These are phyloP conservation scores for Pleurotus djamor DNA, from an alignment of 768 basidiomycete species.

Conservation along the genomic window DNA sequence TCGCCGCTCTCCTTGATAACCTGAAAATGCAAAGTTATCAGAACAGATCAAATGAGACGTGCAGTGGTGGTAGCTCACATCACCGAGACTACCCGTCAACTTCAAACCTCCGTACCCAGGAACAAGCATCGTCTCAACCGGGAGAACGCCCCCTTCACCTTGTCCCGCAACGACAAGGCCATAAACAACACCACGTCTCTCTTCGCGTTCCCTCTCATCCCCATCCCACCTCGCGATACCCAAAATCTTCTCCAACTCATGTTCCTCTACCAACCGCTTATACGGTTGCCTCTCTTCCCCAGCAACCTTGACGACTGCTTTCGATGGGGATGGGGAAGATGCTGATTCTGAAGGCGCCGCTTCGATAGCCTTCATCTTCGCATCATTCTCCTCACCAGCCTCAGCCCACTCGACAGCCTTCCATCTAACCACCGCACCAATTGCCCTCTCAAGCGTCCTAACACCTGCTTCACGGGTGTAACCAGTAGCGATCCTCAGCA, in stretches of 20 bases:
- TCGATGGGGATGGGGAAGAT: neutral
- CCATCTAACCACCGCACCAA: constrained; percentile 84
- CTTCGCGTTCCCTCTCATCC: constrained; percentile 76
- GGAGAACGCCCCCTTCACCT: constrained; percentile 82
- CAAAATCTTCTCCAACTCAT: constrained; percentile 81
- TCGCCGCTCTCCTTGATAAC: constrained; percentile 93
- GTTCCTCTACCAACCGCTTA: constrained; percentile 54
- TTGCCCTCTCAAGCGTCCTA: constrained; percentile 82
- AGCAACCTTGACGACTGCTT: constrained; percentile 15
- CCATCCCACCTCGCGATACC: constrained; percentile 80
- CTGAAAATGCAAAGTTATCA: constrained; percentile 21
- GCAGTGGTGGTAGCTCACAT: constrained; percentile 36
- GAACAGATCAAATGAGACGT: neutral
- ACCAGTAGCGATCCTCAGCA: constrained; percentile 70
- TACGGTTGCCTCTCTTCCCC: constrained; percentile 37
- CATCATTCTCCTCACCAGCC: constrained; percentile 39
- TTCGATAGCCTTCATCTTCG: constrained; percentile 9
- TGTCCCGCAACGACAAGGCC: constrained; percentile 87
- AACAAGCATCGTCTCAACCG: constrained; percentile 79
- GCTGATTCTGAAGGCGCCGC: neutral
- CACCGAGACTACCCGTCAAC: constrained; percentile 83
- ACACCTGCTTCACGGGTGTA: constrained; percentile 94
- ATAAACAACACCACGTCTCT: constrained; percentile 75
- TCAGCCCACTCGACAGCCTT: constrained; percentile 94
- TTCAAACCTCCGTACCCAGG: constrained; percentile 76